Evolutionary conservation across 768 basidiomycete genomes (phyloP).

Genomic region (Agaricus blazei): DNA sequence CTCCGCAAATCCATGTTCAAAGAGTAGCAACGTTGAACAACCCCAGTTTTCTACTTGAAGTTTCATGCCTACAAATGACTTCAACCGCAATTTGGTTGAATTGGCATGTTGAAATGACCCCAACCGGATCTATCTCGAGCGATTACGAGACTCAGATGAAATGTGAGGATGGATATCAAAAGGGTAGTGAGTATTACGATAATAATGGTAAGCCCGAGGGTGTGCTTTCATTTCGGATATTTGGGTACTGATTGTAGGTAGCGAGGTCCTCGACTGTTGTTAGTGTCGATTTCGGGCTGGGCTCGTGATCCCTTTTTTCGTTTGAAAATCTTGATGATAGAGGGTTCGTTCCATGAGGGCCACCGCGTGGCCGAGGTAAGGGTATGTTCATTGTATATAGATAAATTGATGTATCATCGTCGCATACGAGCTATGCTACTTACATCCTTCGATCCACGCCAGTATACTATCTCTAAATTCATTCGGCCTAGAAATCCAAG

Average conservation of each 20-base stretch:
- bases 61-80: constrained; percentile 55
- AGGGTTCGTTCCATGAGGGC: too few species aligned
- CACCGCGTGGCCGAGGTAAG: too few species aligned
- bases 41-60: constrained; percentile 18
- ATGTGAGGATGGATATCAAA: neutral
- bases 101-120: constrained; percentile 23
- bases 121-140: neutral
- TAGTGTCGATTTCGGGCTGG: constrained; percentile 1
- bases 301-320: neutral
- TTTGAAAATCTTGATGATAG: too few species aligned
- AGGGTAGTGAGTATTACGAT: neutral
- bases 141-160: neutral
- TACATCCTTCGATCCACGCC: constrained; percentile 14
- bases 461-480: constrained; percentile 19
- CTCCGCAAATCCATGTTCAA: constrained; percentile 8
- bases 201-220: neutral
- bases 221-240: too few species aligned
- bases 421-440: neutral
- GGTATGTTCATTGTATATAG: too few species aligned
- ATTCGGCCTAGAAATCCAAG: constrained; percentile 20
- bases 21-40: constrained; percentile 23
- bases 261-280: neutral
- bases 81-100: constrained; percentile 48
- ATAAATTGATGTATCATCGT: too few species aligned
- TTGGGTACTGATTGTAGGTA: too few species aligned